phyloP scores from a whole-genome alignment of 345 rosid genomes.

The Citrus maxima region DNA sequence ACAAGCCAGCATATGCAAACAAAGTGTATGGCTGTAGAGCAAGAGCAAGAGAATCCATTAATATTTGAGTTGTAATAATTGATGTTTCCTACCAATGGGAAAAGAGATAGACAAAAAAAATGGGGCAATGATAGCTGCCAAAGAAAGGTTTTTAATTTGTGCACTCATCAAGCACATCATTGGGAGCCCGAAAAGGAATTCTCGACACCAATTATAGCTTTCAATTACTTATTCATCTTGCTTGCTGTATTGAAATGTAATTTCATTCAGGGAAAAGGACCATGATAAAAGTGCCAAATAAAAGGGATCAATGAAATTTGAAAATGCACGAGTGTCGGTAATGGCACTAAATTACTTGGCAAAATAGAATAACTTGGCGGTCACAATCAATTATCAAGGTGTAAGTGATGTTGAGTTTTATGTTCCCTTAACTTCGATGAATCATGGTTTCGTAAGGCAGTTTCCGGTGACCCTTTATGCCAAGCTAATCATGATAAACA shows the following conservation, averaged over 20 bases:
- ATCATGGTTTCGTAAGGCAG: too few species aligned
- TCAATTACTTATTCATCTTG: not conserved
- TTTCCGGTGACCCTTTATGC: too few species aligned
- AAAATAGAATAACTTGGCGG: too few species aligned
- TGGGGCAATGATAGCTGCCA: slow-evolving; percentile 16
- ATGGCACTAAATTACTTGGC: too few species aligned
- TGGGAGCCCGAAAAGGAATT: slow-evolving; percentile 21
- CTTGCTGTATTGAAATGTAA: not conserved
- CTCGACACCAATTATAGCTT: slow-evolving; percentile 14
- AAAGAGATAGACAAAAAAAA: slow-evolving; percentile 14
- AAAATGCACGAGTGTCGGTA: too few species aligned
- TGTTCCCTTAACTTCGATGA: too few species aligned
- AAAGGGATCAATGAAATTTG: too few species aligned
- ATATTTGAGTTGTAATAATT: slow-evolving; percentile 16
- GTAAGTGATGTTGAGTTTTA: too few species aligned
- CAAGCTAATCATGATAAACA: too few species aligned
- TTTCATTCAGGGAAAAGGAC: too few species aligned
- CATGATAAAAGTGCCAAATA: too few species aligned
- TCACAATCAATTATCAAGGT: too few species aligned
- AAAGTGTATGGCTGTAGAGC: slow-evolving; percentile 14
- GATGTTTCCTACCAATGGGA: slow-evolving; percentile 49
- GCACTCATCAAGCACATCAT: slow-evolving; percentile 32
- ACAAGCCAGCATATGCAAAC: not conserved
- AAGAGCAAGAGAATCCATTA: slow-evolving; percentile 17
- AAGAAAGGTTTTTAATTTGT: not conserved